A percentile compares a stretch with the other conserved stretches of the same genome.
These are phyloP conservation scores for Fusarium sp. DNA, from an alignment of 2,329 filamentous ascomycete genomes.

Conservation along the genomic window DNA sequence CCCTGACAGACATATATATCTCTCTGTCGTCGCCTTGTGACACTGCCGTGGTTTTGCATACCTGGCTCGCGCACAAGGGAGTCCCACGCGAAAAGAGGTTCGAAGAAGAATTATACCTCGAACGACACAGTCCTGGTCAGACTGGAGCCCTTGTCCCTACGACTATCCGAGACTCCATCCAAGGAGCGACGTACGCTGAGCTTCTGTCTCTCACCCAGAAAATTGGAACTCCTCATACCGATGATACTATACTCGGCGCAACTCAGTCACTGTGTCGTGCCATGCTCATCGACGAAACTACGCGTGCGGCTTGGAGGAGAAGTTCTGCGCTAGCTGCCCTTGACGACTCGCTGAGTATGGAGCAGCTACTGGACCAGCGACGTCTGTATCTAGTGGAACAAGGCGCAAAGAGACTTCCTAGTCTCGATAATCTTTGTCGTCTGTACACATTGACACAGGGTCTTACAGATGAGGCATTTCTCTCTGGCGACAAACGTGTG, in stretches of 20 bases:
- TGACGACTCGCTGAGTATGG: not conserved
- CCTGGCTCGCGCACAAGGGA: not conserved
- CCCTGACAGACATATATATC: not conserved
- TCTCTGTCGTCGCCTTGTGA: not conserved
- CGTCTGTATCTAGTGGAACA: not conserved
- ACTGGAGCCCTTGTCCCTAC: constrained; percentile 11
- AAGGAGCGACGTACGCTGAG: constrained; percentile 25
- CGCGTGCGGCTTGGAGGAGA: not conserved
- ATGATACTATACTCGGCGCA: constrained; percentile 5
- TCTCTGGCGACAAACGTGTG: not conserved
- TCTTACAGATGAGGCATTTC: not conserved
- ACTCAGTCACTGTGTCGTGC: constrained; percentile 18
- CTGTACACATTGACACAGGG: not conserved
- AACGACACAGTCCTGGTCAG: not conserved
- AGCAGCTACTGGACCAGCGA: not conserved
- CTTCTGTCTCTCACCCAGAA: constrained; percentile 23
- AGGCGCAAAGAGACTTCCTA: not conserved
- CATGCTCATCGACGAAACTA: constrained; percentile 10
- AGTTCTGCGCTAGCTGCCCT: not conserved
- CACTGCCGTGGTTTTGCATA: not conserved
- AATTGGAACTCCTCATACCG: not conserved
- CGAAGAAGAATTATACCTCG: constrained; percentile 19
- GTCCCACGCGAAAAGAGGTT: not conserved
- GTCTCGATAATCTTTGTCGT: not conserved
- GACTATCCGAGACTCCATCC: constrained; percentile 22